phyloP scores from a whole-genome alignment of 2,329 filamentous ascomycete species.

The Diatrype stigma region DNA sequence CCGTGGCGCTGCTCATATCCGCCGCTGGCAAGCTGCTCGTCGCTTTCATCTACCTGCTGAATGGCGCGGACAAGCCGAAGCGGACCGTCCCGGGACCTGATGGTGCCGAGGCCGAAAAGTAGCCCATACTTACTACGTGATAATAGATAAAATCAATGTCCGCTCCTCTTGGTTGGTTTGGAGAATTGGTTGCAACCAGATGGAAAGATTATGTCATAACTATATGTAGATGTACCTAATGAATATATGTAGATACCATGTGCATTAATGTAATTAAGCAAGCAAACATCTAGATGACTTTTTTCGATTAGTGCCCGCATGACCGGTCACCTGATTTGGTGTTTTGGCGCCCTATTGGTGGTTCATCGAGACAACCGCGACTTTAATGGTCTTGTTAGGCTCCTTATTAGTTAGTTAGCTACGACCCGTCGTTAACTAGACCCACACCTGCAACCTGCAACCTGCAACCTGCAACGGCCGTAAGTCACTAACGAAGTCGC shows the following conservation, averaged over 20 bases:
- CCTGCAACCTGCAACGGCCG: neutral
- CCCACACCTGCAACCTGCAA: neutral
- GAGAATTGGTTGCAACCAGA: too few species aligned
- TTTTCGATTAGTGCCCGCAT: too few species aligned
- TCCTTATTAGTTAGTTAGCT: neutral
- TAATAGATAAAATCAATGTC: too few species aligned
- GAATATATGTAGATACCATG: too few species aligned
- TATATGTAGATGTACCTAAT: too few species aligned
- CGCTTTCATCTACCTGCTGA: constrained; percentile 40
- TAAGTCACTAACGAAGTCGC: neutral
- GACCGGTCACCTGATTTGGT: constrained; percentile 14
- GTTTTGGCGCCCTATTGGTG: constrained; percentile 11
- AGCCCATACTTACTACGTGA: too few species aligned
- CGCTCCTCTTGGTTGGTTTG: too few species aligned
- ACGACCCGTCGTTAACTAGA: neutral
- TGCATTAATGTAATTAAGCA: too few species aligned
- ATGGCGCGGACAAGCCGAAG: constrained; percentile 31
- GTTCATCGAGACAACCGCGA: constrained; percentile 10
- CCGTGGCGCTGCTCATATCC: constrained; percentile 39
- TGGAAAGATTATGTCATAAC: too few species aligned
- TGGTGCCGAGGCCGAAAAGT: constrained; percentile 1
- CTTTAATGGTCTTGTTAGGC: too few species aligned
- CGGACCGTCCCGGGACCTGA: constrained; percentile 9
- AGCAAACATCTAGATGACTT: too few species aligned
- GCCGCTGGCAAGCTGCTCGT: constrained; percentile 43